Conservation (phyloP, 306 rosid genomes). For the Mimosa bimucronata region DNA sequence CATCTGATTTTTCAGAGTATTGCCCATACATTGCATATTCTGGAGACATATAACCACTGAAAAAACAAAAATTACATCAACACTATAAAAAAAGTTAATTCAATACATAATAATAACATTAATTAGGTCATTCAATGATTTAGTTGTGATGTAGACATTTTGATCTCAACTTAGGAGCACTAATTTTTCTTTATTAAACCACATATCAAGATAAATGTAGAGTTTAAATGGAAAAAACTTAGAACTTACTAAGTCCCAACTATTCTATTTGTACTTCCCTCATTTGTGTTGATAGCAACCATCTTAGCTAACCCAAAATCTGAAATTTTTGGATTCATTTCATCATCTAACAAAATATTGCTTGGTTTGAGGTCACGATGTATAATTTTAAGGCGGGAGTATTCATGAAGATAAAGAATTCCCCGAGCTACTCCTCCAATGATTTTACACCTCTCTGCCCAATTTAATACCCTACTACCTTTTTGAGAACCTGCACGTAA, state of each 20-base stretch:
- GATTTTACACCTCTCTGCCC: background rate
- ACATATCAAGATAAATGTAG: too few species aligned
- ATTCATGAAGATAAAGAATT: background rate
- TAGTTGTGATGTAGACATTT: too few species aligned
- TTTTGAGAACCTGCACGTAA: too few species aligned
- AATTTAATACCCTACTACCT: too few species aligned
- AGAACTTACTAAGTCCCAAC: constrained; percentile 33
- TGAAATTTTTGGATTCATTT: constrained; percentile 50
- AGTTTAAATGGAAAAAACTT: too few species aligned
- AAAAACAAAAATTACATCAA: too few species aligned
- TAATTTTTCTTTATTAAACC: too few species aligned
- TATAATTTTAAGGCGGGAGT: background rate
- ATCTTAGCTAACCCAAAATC: constrained; percentile 56
- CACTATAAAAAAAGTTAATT: background rate
- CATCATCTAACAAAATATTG: constrained; percentile 40
- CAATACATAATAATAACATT: background rate
- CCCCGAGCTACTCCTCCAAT: background rate
- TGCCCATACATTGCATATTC: constrained; percentile 16
- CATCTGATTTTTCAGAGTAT: background rate
- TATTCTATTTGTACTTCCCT: constrained; percentile 38
- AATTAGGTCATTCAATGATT: background rate
- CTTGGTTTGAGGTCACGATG: background rate
- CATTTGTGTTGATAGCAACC: constrained; percentile 27
- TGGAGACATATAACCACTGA: constrained; percentile 18
- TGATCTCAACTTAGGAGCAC: too few species aligned